Conservation (phyloP, 495 filamentous ascomycete genomes). For the Thermothielavioides terrestris region DNA sequence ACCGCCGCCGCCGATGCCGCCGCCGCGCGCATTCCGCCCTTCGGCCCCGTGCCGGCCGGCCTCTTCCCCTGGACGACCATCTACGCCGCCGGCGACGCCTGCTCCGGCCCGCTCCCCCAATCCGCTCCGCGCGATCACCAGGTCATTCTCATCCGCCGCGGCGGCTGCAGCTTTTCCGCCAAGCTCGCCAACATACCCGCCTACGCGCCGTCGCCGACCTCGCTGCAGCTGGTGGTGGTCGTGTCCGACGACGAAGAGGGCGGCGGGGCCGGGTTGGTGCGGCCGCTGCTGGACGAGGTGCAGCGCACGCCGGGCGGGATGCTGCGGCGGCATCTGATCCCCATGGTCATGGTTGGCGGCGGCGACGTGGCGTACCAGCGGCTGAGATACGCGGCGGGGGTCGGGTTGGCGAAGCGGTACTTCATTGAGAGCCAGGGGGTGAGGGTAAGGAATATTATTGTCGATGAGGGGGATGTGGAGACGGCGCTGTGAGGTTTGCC, state of each 20-base stretch:
- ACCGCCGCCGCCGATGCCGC: slow-evolving; percentile 41
- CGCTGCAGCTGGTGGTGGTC: slow-evolving; percentile 73
- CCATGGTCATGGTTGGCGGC: slow-evolving; percentile 78
- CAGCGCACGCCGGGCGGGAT: slow-evolving; percentile 68
- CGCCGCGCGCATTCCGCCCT: slow-evolving; percentile 33
- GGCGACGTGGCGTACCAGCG: slow-evolving; percentile 59
- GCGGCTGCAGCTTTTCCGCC: slow-evolving; percentile 72
- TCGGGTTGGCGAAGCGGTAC: slow-evolving; percentile 72
- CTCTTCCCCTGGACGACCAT: slow-evolving; percentile 57
- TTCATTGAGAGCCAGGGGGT: slow-evolving; percentile 73
- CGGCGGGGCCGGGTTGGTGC: slow-evolving; percentile 22
- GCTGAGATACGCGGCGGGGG: slow-evolving; percentile 47
- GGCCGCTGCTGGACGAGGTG: slow-evolving; percentile 68
- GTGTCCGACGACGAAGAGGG: slow-evolving; percentile 58
- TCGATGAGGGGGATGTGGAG: slow-evolving; percentile 38
- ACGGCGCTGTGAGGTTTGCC: neutral
- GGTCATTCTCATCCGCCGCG: slow-evolving; percentile 74
- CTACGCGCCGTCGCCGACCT: slow-evolving; percentile 48
- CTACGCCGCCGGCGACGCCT: slow-evolving; percentile 61
- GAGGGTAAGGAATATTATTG: slow-evolving; percentile 68
- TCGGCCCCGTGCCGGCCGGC: slow-evolving; percentile 18
- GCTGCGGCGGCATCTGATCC: slow-evolving; percentile 60
- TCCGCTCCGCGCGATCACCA: slow-evolving; percentile 57
- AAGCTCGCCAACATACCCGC: slow-evolving; percentile 80
- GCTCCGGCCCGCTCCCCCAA: slow-evolving; percentile 52